Evolutionary conservation across 2,329 filamentous ascomycete genomes (phyloP).

Genomic region (Macrophomina pseudophaseolina): DNA sequence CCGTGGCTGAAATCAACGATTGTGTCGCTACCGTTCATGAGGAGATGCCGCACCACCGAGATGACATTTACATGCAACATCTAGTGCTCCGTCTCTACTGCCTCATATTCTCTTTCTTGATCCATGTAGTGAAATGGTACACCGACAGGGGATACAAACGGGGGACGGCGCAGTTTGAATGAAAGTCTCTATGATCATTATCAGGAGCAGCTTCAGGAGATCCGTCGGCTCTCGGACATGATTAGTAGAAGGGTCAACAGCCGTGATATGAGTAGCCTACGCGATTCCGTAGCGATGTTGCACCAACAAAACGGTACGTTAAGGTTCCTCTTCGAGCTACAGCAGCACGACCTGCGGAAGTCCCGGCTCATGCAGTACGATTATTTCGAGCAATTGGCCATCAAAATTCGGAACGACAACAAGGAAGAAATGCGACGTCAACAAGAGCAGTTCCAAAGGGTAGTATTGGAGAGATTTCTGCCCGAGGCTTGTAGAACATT

Average conservation of each 20-base stretch:
- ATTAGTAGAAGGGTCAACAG: conserved; percentile 16
- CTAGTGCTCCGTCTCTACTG: conserved; percentile 32
- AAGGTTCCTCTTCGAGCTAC: not conserved
- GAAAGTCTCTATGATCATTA: conserved; percentile 33
- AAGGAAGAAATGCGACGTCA: no score
- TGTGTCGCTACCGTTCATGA: conserved; percentile 14
- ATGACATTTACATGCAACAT: conserved; percentile 30
- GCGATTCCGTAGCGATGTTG: no score
- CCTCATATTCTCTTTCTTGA: conserved; percentile 34
- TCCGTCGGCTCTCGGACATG: conserved; percentile 17
- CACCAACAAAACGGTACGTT: not conserved
- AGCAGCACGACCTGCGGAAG: no score
- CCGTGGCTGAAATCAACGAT: conserved; percentile 31
- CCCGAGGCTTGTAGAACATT: no score
- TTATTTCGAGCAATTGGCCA: no score
- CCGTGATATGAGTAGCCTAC: not conserved
- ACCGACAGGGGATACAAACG: conserved; percentile 29
- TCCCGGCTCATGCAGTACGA: no score
- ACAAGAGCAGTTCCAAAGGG: no score
- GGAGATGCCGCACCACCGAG: conserved; percentile 30
- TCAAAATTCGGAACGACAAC: no score
- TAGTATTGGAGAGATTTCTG: no score
- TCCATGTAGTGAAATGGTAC: conserved; percentile 34
- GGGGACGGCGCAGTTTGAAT: conserved; percentile 30
- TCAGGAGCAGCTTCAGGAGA: conserved; percentile 30